phyloP scores from a whole-genome alignment of 2,329 filamentous ascomycete genomes.

The Fusarium pseudonygamai region DNA sequence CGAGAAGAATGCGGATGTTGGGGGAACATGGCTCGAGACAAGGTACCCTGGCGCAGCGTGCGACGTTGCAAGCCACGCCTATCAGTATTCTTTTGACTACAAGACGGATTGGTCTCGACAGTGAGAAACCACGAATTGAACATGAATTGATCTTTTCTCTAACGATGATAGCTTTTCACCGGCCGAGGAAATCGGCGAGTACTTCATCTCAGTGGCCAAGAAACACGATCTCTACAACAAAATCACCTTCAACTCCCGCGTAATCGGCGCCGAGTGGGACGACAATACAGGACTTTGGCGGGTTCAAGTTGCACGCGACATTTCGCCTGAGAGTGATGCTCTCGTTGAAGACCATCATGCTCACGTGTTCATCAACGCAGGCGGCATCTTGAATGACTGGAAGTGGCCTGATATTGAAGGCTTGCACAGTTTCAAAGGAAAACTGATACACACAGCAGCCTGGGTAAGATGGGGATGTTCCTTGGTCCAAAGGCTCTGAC shows the following conservation, averaged over 20 bases:
- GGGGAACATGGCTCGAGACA: conserved; percentile 14
- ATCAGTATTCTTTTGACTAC: not conserved
- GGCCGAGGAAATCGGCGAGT: conserved; percentile 4
- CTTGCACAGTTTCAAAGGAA: not conserved
- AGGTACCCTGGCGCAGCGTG: conserved; percentile 13
- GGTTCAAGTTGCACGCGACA: not conserved
- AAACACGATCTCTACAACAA: not conserved
- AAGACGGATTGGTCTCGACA: conserved; percentile 2
- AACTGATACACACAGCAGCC: not conserved
- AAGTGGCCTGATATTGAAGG: conserved; percentile 13
- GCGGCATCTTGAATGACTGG: conserved; percentile 14
- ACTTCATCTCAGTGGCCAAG: conserved; percentile 8
- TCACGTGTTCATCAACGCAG: conserved; percentile 8
- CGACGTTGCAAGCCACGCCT: conserved; percentile 8
- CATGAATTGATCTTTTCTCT: not conserved
- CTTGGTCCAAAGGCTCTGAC: fast-evolving
- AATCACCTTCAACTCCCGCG: not conserved
- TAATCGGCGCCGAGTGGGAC: not conserved
- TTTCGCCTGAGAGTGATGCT: not conserved
- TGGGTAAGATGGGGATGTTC: not conserved
- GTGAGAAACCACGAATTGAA: not conserved
- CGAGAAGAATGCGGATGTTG: conserved; percentile 16
- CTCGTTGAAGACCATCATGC: not conserved
- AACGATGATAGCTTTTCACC: not conserved
- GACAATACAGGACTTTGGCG: not conserved